A percentile compares a stretch with the other conserved stretches of the same genome.
These are phyloP conservation scores for Micromonas commoda DNA, from an alignment of 139 green algal species.

Conservation along the genomic window DNA sequence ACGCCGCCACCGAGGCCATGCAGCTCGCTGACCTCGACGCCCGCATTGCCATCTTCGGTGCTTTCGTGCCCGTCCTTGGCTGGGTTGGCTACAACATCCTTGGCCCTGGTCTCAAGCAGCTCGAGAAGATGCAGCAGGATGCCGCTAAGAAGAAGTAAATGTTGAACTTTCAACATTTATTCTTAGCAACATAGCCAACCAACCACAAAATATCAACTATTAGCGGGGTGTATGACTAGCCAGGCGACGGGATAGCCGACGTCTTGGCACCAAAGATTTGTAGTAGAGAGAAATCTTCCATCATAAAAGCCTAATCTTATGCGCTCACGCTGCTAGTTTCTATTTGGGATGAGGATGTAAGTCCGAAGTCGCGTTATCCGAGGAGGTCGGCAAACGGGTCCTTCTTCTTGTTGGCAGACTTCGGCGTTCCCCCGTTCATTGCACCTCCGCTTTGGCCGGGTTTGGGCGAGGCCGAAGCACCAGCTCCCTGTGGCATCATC, in stretches of 20 bases:
- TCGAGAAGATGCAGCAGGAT: conserved; percentile 47
- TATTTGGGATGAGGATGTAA: conserved; percentile 4
- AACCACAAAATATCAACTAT: neutral
- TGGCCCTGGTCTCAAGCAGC: conserved; percentile 51
- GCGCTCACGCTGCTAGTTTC: neutral
- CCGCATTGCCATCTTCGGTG: conserved; percentile 7
- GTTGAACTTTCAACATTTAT: neutral
- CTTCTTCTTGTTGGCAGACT: neutral
- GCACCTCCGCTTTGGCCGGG: too few species aligned
- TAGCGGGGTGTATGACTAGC: too few species aligned
- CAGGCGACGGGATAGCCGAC: too few species aligned
- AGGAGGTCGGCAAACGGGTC: conserved; percentile 27
- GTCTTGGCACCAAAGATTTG: too few species aligned
- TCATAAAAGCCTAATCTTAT: conserved; percentile 8
- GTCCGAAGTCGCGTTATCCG: neutral
- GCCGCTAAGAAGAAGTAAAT: conserved; percentile 21
- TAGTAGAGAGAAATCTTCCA: neutral
- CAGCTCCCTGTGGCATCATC: neutral
- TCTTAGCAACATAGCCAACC: neutral
- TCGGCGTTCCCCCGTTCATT: neutral
- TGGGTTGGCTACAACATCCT: conserved; percentile 74
- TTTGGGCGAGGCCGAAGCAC: too few species aligned
- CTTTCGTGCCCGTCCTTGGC: conserved; percentile 40
- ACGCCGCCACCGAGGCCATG: conserved; percentile 49
- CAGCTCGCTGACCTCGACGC: conserved; percentile 40